These are phyloP conservation scores for Auricularia heimuer DNA, from an alignment of 768 basidiomycete species.

Conservation along the genomic window DNA sequence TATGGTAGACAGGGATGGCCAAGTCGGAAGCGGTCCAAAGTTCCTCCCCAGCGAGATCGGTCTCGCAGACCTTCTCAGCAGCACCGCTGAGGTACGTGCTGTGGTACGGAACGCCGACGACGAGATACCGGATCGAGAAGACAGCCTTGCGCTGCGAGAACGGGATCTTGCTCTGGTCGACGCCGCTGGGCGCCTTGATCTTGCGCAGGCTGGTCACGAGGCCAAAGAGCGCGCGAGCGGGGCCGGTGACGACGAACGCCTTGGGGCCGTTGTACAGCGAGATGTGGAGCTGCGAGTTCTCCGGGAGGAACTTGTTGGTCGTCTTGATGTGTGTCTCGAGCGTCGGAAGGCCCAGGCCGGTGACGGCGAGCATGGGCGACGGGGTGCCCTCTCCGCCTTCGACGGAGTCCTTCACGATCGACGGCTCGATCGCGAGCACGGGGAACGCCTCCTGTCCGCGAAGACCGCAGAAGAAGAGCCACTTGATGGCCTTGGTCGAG, in stretches of 20 bases:
- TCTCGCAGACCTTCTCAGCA: conserved; percentile 63
- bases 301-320: conserved; percentile 79
- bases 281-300: conserved; percentile 68
- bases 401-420: conserved; percentile 75
- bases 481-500: conserved; percentile 73
- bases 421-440: conserved; percentile 77
- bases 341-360: conserved; percentile 65
- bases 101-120: conserved; percentile 96
- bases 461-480: conserved; percentile 89
- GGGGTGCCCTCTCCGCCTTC: conserved; percentile 92
- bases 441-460: conserved; percentile 95
- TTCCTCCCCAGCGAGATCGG: conserved; percentile 70
- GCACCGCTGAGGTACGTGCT: conserved; percentile 71
- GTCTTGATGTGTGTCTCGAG: conserved; percentile 73
- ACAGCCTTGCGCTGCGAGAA: conserved; percentile 93
- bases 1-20: conserved; percentile 80
- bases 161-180: conserved; percentile 89
- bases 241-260: conserved; percentile 89
- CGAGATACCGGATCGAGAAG: conserved; percentile 86
- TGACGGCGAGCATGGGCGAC: conserved; percentile 87
- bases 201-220: conserved; percentile 87
- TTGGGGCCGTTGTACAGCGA: conserved; percentile 91
- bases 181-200: conserved; percentile 73
- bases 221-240: conserved; percentile 84
- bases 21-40: conserved; percentile 64